Evolutionary conservation across 192 early-diverging fungal genomes (phyloP).

Genomic region (Bifiguratus adelaidae): DNA sequence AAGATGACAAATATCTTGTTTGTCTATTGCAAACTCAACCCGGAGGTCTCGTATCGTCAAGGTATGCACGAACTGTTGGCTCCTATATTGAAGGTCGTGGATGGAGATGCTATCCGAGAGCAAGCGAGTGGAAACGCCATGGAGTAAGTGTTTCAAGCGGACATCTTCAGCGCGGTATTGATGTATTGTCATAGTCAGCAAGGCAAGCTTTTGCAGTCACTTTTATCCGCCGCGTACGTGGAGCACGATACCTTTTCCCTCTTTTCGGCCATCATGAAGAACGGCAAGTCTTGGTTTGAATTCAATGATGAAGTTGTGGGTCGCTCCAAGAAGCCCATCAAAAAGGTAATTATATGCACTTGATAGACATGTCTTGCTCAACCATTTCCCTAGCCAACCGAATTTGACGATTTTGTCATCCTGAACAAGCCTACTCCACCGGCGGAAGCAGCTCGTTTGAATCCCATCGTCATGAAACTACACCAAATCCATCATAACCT

Average conservation of each 20-base stretch:
- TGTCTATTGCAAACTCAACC: slow-evolving; percentile 84
- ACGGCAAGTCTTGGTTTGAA: slow-evolving; percentile 82
- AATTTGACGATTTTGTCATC: too few species aligned
- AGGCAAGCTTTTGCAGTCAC: neutral
- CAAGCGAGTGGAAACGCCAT: neutral
- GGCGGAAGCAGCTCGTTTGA: slow-evolving; percentile 29
- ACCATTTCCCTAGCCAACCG: too few species aligned
- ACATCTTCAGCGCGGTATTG: neutral
- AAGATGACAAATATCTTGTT: slow-evolving; percentile 76
- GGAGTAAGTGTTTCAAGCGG: slow-evolving; percentile 10
- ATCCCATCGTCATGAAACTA: slow-evolving; percentile 69
- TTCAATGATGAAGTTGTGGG: slow-evolving; percentile 40
- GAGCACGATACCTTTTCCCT: slow-evolving; percentile 83
- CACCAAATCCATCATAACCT: slow-evolving; percentile 58
- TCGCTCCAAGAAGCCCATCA: slow-evolving; percentile 2
- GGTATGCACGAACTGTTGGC: slow-evolving; percentile 97
- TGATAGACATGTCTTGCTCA: too few species aligned
- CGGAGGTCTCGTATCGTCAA: slow-evolving; percentile 86
- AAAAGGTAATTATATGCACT: neutral
- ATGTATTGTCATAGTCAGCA: neutral
- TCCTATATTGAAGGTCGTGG: slow-evolving; percentile 67
- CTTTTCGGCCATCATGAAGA: slow-evolving; percentile 74
- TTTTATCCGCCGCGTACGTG: slow-evolving; percentile 33
- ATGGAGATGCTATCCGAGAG: slow-evolving; percentile 48
- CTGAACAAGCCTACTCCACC: too few species aligned